These are phyloP conservation scores for Parmales sp. DNA, from an alignment of 108 stramenopile species.

Conservation along the genomic window DNA sequence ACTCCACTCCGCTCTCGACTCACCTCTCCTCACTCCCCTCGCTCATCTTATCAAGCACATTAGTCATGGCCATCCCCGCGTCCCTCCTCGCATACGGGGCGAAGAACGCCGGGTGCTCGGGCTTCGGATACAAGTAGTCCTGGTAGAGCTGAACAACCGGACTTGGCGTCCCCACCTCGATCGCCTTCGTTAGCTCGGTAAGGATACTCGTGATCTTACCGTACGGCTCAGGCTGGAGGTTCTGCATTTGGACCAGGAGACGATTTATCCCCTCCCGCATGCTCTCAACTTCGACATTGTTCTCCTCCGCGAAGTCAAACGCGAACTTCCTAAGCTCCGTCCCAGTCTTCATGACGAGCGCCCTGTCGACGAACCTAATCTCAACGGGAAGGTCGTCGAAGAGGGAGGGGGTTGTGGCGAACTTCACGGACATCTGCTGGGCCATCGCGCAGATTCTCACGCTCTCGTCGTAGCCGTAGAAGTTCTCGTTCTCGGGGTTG, in stretches of 20 bases:
- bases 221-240: conserved; percentile 72
- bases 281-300: conserved; percentile 51
- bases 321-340: conserved; percentile 63
- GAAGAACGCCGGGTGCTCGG: too few relatives aligned
- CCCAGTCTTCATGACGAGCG: conserved; percentile 52
- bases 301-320: conserved; percentile 58
- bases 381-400: conserved; percentile 63
- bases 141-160: too few relatives aligned
- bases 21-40: too few relatives aligned
- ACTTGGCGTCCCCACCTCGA: conserved; percentile 64
- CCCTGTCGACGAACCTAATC: conserved; percentile 55
- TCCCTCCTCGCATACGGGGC: too few relatives aligned
- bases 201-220: conserved; percentile 58
- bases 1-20: too few relatives aligned
- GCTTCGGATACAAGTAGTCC: too few relatives aligned
- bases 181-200: conserved; percentile 47
- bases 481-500: conserved; percentile 59
- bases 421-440: conserved; percentile 56
- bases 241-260: conserved; percentile 55
- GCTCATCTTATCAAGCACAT: too few relatives aligned
- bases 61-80: too few relatives aligned
- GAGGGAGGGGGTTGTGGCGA: conserved; percentile 44
- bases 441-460: conserved; percentile 59
- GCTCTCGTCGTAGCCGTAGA: conserved; percentile 57
- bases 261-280: conserved; percentile 61